Base-by-base conservation (phyloP, 139 green algal genomes). In the Chlorella sorokiniana region DNA sequence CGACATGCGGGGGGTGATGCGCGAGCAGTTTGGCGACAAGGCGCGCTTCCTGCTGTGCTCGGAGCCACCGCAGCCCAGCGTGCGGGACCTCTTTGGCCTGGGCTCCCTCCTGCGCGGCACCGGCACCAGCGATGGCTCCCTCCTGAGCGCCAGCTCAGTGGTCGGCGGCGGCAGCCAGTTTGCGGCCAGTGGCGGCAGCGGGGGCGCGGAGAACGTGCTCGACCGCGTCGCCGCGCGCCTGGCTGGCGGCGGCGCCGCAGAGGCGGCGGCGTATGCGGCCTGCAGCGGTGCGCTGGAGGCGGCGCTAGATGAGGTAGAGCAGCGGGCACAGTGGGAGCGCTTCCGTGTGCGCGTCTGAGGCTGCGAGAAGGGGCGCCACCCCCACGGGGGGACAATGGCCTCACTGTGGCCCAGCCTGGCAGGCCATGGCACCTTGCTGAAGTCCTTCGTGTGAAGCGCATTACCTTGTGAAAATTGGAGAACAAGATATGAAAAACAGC, bases 41-140 rank as follows among this genome's bases (percentile, higher is more conserved):
- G 73, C 69, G 18, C 73, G 59, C 27, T 87, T 89, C 79, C 44
- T 83, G 75, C 64, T 78, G 22, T 88, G 84, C 65, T 84, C 80
- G 44, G 81, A 86, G 65, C 29, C 52, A 14, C 62, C 81, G 27
- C 25, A 48, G 42, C 69, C 78, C 10, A 35, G 78, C n/a, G 9
- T 88, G 4, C 59, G 51, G 1, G 83, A 85, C 41, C 54, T 86
- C 0, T 59, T 82, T 42, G 76, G 76, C 59, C 62, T 82, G 7
- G 48, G 61, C 42, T 76, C 63, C 25, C 44, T 74, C 20, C 62
- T 82, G 5, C 44, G 27, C 22, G 35, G 62, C 35, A 35, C 45
- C 16, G 68, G 27, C 68, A 44, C 68, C 25, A 29, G 68, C 23
- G 38, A 25, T 7, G 22, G 29, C 22, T 42, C 48, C 25, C 33